phyloP scores from a whole-genome alignment of 2,329 filamentous ascomycete species.

The Teratosphaeria destructans region DNA sequence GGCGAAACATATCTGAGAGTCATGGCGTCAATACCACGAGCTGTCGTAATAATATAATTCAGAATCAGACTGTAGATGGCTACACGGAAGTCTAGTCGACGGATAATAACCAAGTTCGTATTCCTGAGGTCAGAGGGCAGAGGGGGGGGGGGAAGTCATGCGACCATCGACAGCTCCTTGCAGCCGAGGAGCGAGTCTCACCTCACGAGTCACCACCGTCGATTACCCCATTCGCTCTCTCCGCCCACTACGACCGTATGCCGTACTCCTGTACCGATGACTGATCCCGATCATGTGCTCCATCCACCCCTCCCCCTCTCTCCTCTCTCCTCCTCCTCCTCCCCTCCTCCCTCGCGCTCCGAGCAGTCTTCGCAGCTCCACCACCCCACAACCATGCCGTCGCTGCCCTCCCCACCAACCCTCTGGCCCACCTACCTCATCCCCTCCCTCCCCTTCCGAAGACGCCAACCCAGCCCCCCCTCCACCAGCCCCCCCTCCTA shows the following conservation, averaged over 20 bases:
- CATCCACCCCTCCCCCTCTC: background rate
- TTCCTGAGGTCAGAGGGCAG: no score
- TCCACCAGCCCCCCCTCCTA: constrained; percentile 20
- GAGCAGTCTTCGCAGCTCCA: background rate
- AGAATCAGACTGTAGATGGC: background rate
- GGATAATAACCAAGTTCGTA: background rate
- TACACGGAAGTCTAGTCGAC: background rate
- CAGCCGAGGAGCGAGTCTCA: background rate
- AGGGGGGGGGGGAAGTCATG: background rate
- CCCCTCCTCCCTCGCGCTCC: background rate
- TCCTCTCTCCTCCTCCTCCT: background rate
- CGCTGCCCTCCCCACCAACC: constrained; percentile 22
- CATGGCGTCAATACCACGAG: no score
- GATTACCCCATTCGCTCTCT: background rate
- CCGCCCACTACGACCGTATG: no score
- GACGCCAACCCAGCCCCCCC: constrained; percentile 30
- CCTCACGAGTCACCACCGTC: background rate
- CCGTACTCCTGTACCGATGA: background rate
- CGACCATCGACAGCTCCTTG: background rate
- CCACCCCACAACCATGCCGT: constrained; percentile 10
- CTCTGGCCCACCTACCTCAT: constrained; percentile 44
- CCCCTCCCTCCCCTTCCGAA: constrained; percentile 38
- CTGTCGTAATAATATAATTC: no score
- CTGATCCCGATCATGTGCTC: background rate
- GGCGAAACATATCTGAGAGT: no score